These are phyloP conservation scores for Peniophora sp. DNA, from an alignment of 1,284 basidiomycete species.

Conservation along the genomic window DNA sequence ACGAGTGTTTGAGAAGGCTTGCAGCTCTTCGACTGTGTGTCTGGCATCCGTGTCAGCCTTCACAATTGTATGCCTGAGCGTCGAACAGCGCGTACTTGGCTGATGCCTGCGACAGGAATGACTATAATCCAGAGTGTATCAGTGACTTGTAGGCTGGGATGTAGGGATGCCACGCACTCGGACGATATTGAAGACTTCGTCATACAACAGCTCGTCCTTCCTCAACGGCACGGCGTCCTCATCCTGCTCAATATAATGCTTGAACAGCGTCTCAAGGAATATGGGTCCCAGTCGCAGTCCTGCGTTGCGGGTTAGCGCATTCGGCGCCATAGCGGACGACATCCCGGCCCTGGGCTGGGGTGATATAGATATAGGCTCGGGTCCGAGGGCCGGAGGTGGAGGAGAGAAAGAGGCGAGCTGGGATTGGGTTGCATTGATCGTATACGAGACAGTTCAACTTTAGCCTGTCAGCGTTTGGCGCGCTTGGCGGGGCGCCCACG, in stretches of 20 bases:
- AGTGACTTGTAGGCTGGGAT: not conserved
- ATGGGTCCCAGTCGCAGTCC: constrained; percentile 66
- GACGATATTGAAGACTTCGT: constrained; percentile 73
- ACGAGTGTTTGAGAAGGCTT: constrained; percentile 78
- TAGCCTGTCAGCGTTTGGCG: no score
- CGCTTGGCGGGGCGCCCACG: no score
- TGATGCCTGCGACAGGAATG: constrained; percentile 23
- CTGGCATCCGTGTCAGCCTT: constrained; percentile 16
- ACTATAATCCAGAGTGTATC: not conserved
- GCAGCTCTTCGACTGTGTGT: constrained; percentile 81
- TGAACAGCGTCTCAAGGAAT: constrained; percentile 71
- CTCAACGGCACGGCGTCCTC: constrained; percentile 36
- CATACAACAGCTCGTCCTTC: constrained; percentile 75
- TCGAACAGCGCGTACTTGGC: constrained; percentile 24
- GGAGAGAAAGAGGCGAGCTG: not conserved
- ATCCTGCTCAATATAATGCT: constrained; percentile 58
- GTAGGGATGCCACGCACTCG: constrained; percentile 44
- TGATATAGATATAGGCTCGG: not conserved
- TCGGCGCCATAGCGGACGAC: constrained; percentile 17
- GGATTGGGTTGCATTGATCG: not conserved
- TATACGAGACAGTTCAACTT: no score
- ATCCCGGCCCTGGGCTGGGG: no score
- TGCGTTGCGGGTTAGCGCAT: constrained; percentile 50
- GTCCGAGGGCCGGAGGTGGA: not conserved
- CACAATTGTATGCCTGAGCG: not conserved